A percentile compares a stretch with the other conserved stretches of the same genome.
Evolutionary conservation across 1,284 basidiomycete species (phyloP).

Genomic region (Cutaneotrichosporon sp.): DNA sequence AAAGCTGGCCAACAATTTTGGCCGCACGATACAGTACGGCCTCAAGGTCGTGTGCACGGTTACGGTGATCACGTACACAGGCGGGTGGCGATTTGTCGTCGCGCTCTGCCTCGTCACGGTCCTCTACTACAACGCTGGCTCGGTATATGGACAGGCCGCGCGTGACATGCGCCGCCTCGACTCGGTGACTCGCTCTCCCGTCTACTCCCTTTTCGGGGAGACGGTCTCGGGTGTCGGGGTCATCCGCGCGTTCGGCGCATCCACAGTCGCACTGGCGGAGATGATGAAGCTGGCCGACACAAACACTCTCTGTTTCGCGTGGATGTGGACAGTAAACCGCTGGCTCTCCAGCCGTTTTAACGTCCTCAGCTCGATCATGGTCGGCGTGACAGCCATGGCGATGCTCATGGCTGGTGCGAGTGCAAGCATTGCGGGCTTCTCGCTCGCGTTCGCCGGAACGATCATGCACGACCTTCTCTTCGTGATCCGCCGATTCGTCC

Average conservation of each 20-base stretch:
- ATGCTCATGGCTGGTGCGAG: conserved; percentile 69
- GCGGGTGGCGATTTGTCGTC: conserved; percentile 70
- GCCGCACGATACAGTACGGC: conserved; percentile 61
- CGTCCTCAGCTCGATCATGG: conserved; percentile 67
- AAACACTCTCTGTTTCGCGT: conserved; percentile 73
- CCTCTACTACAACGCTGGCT: conserved; percentile 57
- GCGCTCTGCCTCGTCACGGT: conserved; percentile 62
- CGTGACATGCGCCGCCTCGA: conserved; percentile 85
- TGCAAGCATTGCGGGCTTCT: conserved; percentile 76
- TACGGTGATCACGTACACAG: conserved; percentile 71
- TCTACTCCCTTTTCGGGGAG: conserved; percentile 90
- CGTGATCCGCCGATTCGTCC: conserved; percentile 66
- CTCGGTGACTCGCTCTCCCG: conserved; percentile 81
- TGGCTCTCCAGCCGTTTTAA: conserved; percentile 67
- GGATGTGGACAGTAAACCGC: conserved; percentile 67
- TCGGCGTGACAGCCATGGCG: conserved; percentile 69
- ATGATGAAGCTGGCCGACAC: conserved; percentile 84
- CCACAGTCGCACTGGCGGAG: conserved; percentile 75
- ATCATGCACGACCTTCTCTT: conserved; percentile 68
- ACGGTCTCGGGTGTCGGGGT: conserved; percentile 80
- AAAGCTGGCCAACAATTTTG: conserved; percentile 76
- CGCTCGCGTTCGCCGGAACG: conserved; percentile 74
- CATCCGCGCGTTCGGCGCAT: conserved; percentile 74
- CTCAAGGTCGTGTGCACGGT: conserved; percentile 51
- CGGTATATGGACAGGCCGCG: conserved; percentile 81